Percentiles rank a stretch among this genome's conserved stretches.
Conservation (phyloP, 352 stramenopile species). For the Globisporangium acanthophoron region DNA sequence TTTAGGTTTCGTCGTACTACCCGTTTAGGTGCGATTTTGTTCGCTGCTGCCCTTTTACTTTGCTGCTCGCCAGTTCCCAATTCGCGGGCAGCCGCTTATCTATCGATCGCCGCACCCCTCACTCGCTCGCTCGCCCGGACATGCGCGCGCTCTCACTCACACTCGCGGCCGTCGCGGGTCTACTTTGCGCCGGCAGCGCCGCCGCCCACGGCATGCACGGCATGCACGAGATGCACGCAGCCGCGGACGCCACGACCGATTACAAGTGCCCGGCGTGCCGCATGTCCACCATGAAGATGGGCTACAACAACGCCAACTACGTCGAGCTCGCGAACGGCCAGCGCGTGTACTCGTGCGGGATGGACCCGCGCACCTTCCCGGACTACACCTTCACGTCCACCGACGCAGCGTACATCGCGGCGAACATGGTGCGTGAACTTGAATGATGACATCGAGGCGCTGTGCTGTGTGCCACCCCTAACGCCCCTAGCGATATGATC, state of each 20-base stretch:
- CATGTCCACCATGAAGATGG: slow-evolving; percentile 48
- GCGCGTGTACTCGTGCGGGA: slow-evolving; percentile 71
- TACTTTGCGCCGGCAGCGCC: slow-evolving; percentile 17
- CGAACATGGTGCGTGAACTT: slow-evolving; percentile 51
- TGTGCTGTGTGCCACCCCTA: not conserved
- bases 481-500: not conserved
- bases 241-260: slow-evolving; percentile 28
- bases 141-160: slow-evolving; percentile 16
- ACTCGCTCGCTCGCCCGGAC: not conserved
- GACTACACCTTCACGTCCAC: slow-evolving; percentile 53
- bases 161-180: not conserved
- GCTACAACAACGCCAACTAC: slow-evolving; percentile 64
- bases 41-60: no score
- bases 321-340: slow-evolving; percentile 56
- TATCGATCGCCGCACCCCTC: not conserved
- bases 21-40: not conserved
- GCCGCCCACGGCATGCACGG: slow-evolving; percentile 13
- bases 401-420: slow-evolving; percentile 64
- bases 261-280: slow-evolving; percentile 70
- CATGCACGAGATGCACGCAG: slow-evolving; percentile 14
- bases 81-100: not conserved
- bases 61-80: slow-evolving; percentile 3
- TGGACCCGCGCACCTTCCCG: slow-evolving; percentile 42
- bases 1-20: not conserved
- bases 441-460: not conserved